Evolutionary conservation across 129 eudicot species (phyloP), one percentile per base, ranked within the genome.

Genomic region (Chrysanthemum seticuspe): DNA sequence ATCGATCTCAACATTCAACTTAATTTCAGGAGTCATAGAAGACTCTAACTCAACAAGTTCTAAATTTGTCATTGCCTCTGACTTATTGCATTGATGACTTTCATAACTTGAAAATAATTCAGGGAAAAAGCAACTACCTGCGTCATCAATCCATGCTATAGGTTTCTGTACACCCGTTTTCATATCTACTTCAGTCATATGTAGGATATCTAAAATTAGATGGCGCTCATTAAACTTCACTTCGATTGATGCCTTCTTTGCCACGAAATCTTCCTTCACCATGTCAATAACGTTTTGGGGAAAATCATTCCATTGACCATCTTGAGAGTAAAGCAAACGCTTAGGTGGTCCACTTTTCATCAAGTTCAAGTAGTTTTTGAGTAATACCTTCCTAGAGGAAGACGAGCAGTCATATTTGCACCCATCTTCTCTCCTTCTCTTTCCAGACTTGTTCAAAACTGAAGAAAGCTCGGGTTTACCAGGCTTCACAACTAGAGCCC

Each of bases 71-170:
- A 13, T 25, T 21, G 65, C n/a, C 57, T 76, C 83, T 6, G 69
- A 64, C 45, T 64, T 78, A 60, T 50, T 59, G 80, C 64, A 51
- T 11, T 73, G 81, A 70, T 77, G 74, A 71, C 68, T 70, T 60
- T 71, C 79, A 73, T 71, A 49, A 77, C 62, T 74, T 58, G 78
- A 31, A 73, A 45, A 79, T 45, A 48, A 6, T 71, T 85, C 87
- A 49, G 94, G 94, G 70, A 88, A 88, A 79, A 76, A 88, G 47
- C 88, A 83, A 40, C 76, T 62, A 36, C 87, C 87, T 48, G 45
- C 75, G 48, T 79, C 92, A 80, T 87, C 92, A 56, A 87, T 84
- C 92, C 92, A 87, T 12, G 89, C 92, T 50, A 87, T 87, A 13
- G 92, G 92, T 23, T 82, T 78, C 74, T 80, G 87, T 44, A 64